phyloP scores from a whole-genome alignment of 2,329 filamentous ascomycete species.

The Cadophora luteo-olivacea region DNA sequence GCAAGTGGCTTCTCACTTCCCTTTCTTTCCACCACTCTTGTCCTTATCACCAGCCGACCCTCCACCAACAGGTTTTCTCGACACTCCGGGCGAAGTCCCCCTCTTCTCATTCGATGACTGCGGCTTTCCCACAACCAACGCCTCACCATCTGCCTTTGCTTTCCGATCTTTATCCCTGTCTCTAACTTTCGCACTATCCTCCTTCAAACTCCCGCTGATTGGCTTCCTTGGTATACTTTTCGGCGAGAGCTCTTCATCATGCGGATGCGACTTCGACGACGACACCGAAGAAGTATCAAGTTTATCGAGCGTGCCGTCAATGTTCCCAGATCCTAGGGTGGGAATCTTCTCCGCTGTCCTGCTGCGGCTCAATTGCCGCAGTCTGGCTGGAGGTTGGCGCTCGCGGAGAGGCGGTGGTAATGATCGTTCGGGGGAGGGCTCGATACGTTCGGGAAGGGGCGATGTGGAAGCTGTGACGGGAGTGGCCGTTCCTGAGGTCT shows the following conservation, averaged over 20 bases:
- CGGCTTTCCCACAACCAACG: background rate
- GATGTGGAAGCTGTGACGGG: constrained; percentile 19
- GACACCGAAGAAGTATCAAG: background rate
- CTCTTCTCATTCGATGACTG: background rate
- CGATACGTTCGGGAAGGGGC: background rate
- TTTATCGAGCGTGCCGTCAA: background rate
- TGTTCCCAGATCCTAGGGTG: background rate
- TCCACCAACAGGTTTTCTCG: constrained; percentile 18
- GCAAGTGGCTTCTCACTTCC: background rate
- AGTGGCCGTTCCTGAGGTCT: constrained; percentile 18
- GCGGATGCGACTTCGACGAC: background rate
- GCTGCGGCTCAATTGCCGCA: background rate
- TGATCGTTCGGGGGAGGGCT: background rate
- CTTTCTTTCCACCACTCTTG: constrained; percentile 11
- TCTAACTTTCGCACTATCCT: background rate
- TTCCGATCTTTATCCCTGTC: constrained; percentile 1
- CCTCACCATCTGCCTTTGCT: background rate
- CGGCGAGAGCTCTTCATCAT: constrained; percentile 18
- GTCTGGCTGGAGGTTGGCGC: constrained; percentile 1
- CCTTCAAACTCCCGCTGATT: background rate
- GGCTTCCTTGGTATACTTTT: constrained; percentile 19
- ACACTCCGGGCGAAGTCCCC: background rate
- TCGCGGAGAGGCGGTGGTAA: background rate
- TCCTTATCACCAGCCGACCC: constrained; percentile 9
- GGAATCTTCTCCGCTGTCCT: constrained; percentile 5